Evolutionary conservation across 192 early-diverging fungal species (phyloP), one percentile per base, ranked within the genome.

Genomic region (Entomortierella parvispora): DNA sequence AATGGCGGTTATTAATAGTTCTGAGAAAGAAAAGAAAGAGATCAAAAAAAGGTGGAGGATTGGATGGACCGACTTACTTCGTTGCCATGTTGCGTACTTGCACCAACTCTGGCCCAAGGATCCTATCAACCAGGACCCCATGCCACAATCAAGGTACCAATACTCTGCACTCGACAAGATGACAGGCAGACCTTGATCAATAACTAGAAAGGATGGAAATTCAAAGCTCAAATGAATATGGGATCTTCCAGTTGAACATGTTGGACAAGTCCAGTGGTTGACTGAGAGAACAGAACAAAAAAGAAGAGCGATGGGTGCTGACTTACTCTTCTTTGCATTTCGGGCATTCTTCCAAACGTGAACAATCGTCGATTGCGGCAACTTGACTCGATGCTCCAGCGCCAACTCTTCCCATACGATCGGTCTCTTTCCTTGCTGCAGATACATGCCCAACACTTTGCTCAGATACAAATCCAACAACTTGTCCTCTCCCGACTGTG

Each of bases 141-240:
- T 83, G 10, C 93, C 92, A 65, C 92, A 94, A 80, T 94, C 93
- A 67, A 94, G 76, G 57, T 94, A 94, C 88, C 89, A 91, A 43
- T 84, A 88, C 31, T 88, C 86, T 9, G 75, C 83, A 31, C 81
- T 83, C 28, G 89, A 90, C 17, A 90, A 84, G 64, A 94, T 85
- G 10, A 89, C 88, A 15, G 83, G 82, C 79, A 91, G 84, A 14
- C 92, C 92, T 68, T 85, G 85, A 14, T 81, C 77, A 25, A 90
- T 89, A 3, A 84, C 85, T 64, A 86, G 75, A 15, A 84, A 66
- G 18, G 85, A 90, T 71, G 43, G n/a, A n/a, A n/a, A n/a, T 71
- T 23, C 54, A 84, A 74, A 46, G 5, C n/a, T 37, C 22, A 22
- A 57, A 12, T 11, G 17, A 40, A 40, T 3, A 33, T 37, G 32